Base-by-base conservation (phyloP, 2,329 filamentous ascomycete species). In the Fusarium foetens region DNA sequence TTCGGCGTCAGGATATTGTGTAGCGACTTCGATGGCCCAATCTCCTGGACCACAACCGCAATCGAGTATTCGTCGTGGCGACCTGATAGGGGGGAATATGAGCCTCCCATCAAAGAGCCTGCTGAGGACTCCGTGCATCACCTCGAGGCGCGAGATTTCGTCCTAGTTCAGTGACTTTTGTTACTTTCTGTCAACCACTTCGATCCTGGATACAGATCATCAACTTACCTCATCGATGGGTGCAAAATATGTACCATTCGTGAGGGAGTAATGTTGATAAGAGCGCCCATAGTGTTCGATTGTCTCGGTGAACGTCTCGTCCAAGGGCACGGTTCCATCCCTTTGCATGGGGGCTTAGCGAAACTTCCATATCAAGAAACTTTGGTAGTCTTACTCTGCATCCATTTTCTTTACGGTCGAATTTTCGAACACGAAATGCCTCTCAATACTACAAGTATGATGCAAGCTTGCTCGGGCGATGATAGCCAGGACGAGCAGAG, bases 11-110 rank as follows among this genome's bases (percentile, higher is more conserved):
- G 91, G 91, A 81, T 91, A 84, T 69, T 87, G 83, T 76, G 88
- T 86, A 51, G 92, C 92, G 58, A 92, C 90, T 29, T 92, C 90
- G 38, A 88, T 82, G 27, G 92, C 91, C 92, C 92, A 94, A 52
- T 89, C 85, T 43, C 86, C 92, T n/a, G 89, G 86, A 43, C 92
- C 92, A 80, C 89, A 92, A 0, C 92, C 92, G 74, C 91, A 94
- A 64, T 94, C 92, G 33, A 94, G 84, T 45, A 94, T 86, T 75
- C 86, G 87, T 73, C 83, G 83, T 29, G 88, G 87, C 33, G 84
- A 83, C 48, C 79, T 81, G 53, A 93, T 82, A 10, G 90, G 90
- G n/a, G 92, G 91, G 68, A 94, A 93, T 75, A 94, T 87, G 31
- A 93, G 83, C 72, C 89, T 86, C 65, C 87, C 83, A 71, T 94